Evolutionary conservation across 192 early-diverging fungal genomes (phyloP).

Genomic region (Coemansia sp.): DNA sequence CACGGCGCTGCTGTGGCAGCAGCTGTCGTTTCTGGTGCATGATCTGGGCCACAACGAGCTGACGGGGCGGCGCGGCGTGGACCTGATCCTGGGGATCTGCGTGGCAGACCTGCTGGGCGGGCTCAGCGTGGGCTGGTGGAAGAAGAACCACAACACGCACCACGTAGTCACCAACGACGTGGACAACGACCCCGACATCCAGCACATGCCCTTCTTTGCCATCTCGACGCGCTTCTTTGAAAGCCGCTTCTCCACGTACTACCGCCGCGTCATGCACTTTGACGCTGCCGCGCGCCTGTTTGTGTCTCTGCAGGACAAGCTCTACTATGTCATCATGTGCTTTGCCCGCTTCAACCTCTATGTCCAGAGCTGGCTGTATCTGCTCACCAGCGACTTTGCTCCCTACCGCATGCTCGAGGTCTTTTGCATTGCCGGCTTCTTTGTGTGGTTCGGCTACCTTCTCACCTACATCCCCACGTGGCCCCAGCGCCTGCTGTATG

Average conservation of each 20-base stretch:
- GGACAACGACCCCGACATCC: conserved; percentile 96
- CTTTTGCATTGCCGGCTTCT: conserved; percentile 69
- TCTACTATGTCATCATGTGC: conserved; percentile 81
- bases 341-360: conserved; percentile 96
- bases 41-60: conserved; percentile 97
- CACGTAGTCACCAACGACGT: conserved; percentile 94
- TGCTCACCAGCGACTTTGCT: conserved; percentile 63
- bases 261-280: conserved; percentile 78
- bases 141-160: conserved; percentile 94
- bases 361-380: conserved; percentile 65
- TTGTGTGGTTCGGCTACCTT: conserved; percentile 73
- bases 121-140: conserved; percentile 95
- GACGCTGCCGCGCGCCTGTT: conserved; percentile 73
- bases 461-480: conserved; percentile 70
- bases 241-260: conserved; percentile 86
- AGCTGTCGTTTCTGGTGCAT: conserved; percentile 89
- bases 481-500: conserved; percentile 59
- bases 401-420: conserved; percentile 78
- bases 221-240: conserved; percentile 76
- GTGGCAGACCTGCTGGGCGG: conserved; percentile 83
- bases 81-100: conserved; percentile 78
- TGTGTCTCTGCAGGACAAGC: conserved; percentile 77
- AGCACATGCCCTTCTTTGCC: conserved; percentile 95
- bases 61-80: conserved; percentile 67
- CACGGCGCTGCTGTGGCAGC: conserved; percentile 81